phyloP scores from a whole-genome alignment of 805 yeast species.

The Starmera caribaea region DNA sequence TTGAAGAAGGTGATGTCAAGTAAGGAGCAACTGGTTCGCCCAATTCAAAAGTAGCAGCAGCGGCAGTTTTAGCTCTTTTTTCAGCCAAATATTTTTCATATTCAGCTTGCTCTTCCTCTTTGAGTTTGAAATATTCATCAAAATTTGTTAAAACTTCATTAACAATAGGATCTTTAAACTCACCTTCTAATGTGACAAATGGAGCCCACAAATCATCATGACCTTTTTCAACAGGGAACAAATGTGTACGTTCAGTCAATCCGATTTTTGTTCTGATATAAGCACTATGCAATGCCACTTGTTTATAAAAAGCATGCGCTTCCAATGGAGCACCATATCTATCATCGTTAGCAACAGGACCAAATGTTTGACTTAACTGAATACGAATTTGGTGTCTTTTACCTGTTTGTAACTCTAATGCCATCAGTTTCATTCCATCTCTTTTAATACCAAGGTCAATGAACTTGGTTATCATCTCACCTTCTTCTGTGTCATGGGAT shows the following conservation, averaged over 20 bases:
- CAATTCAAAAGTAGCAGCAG: too few species aligned
- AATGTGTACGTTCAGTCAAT: slow-evolving; percentile 12
- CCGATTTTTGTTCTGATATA: slow-evolving; percentile 25
- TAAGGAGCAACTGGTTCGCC: too few species aligned
- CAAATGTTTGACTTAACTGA: slow-evolving; percentile 17
- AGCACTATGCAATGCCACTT: slow-evolving; percentile 30
- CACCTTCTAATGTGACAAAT: slow-evolving; percentile 17
- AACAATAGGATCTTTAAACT: slow-evolving; percentile 13
- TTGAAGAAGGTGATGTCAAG: too few species aligned
- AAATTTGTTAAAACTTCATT: slow-evolving; percentile 13
- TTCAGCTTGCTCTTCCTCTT: not conserved
- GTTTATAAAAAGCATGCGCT: slow-evolving; percentile 5
- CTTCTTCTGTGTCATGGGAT: slow-evolving; percentile 1
- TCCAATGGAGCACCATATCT: slow-evolving; percentile 15
- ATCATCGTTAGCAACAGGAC: slow-evolving; percentile 23
- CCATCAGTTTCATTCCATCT: slow-evolving; percentile 13
- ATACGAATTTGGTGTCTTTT: slow-evolving; percentile 30
- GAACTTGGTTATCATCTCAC: slow-evolving; percentile 8
- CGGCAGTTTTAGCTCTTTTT: too few species aligned
- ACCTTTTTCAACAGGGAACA: slow-evolving; percentile 17
- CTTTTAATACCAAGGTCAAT: slow-evolving; percentile 3
- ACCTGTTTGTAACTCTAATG: slow-evolving; percentile 27
- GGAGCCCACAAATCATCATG: slow-evolving; percentile 18
- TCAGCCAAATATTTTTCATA: too few species aligned
- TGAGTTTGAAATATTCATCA: slow-evolving; percentile 5